A percentile compares a stretch with the other conserved stretches of the same genome.
These are phyloP conservation scores for Oenanthe javanica DNA, from an alignment of 140 eudicot species.

Conservation along the genomic window DNA sequence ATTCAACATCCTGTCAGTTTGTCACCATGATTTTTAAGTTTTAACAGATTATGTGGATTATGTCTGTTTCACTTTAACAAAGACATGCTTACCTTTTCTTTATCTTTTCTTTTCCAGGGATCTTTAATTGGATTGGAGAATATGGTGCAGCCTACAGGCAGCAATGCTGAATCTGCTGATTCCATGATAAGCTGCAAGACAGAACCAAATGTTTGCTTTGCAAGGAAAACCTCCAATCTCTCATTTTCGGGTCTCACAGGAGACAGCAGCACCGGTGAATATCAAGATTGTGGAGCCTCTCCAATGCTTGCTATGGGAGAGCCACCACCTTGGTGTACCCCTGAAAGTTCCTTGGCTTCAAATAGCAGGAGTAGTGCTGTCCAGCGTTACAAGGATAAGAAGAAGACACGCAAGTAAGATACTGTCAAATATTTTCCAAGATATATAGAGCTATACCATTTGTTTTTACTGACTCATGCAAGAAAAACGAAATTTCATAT, in stretches of 20 bases:
- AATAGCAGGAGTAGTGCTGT: conserved; percentile 76
- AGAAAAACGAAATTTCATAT: background rate
- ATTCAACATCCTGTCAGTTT: background rate
- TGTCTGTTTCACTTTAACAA: background rate
- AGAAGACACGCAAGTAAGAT: conserved; percentile 80
- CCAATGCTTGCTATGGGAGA: conserved; percentile 63
- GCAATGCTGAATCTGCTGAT: conserved; percentile 88
- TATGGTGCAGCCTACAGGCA: conserved; percentile 51
- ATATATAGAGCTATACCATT: background rate
- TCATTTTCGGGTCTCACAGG: conserved; percentile 84
- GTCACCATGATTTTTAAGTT: background rate
- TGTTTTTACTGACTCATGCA: background rate
- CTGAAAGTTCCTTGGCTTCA: conserved; percentile 43
- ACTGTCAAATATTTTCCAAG: background rate
- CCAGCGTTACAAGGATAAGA: conserved; percentile 83
- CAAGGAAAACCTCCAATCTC: conserved; percentile 55
- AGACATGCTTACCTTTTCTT: background rate
- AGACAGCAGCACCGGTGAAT: conserved; percentile 70
- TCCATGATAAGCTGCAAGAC: conserved; percentile 76
- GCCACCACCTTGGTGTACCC: conserved; percentile 69
- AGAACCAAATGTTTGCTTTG: conserved; percentile 52
- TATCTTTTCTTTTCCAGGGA: conserved; percentile 37
- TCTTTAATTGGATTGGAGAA: conserved; percentile 41
- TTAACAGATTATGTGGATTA: background rate
- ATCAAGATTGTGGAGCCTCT: conserved; percentile 90